A percentile compares a stretch with the other conserved stretches of the same genome.
phyloP scores from a whole-genome alignment of 108 stramenopile genomes.

The Schizochytrium sp. region DNA sequence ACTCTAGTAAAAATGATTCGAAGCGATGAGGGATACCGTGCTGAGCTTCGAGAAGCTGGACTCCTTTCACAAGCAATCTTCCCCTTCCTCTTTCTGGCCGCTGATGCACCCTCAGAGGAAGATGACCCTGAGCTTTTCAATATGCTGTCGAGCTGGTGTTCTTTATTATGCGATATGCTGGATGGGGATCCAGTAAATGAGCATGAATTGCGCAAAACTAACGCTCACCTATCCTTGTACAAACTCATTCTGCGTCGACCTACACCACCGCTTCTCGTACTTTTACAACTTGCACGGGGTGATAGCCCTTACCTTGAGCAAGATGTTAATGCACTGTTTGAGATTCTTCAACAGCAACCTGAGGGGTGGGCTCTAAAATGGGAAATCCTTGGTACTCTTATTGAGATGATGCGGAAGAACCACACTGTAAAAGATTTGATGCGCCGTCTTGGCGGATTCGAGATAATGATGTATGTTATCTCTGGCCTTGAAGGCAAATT shows the following conservation, averaged over 20 bases:
- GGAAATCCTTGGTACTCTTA: slow-evolving; percentile 12
- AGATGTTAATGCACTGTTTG: slow-evolving; percentile 28
- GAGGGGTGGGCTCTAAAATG: not conserved
- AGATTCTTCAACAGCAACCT: not conserved
- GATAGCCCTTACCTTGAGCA: slow-evolving; percentile 32
- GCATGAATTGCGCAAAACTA: not conserved
- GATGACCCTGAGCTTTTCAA: not conserved
- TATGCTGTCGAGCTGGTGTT: not conserved
- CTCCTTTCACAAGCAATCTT: slow-evolving; percentile 9
- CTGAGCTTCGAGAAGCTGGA: slow-evolving; percentile 22
- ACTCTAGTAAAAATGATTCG: slow-evolving; percentile 48
- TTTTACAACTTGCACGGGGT: slow-evolving; percentile 20
- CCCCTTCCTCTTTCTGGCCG: slow-evolving; percentile 15
- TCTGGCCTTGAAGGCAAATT: not conserved
- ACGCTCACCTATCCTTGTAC: slow-evolving; percentile 21
- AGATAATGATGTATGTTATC: slow-evolving; percentile 15
- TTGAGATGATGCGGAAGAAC: slow-evolving; percentile 56
- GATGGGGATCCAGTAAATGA: slow-evolving; percentile 38
- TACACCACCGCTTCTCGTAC: not conserved
- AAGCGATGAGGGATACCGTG: slow-evolving; percentile 51
- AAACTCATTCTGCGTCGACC: not conserved
- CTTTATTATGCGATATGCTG: slow-evolving; percentile 26
- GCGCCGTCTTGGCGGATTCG: slow-evolving; percentile 21
- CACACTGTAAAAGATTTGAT: slow-evolving; percentile 25
- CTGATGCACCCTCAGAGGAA: not conserved